Evolutionary conservation across 805 yeast genomes (phyloP).

Genomic region (Saccharomyces paradoxus): DNA sequence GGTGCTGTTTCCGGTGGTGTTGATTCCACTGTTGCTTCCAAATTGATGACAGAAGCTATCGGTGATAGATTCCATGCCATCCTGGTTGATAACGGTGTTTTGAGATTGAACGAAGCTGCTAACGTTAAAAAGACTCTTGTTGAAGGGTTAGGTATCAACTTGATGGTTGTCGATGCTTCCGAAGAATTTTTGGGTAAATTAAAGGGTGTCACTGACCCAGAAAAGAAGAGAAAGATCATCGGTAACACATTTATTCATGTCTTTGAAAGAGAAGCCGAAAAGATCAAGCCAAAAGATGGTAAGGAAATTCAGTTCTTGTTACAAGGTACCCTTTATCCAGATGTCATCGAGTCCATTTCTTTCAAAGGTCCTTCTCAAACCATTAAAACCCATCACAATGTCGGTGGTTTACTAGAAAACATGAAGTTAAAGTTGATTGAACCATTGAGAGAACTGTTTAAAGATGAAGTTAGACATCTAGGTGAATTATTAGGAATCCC

Average conservation of each 20-base stretch:
- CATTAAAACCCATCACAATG: slow-evolving; percentile 98
- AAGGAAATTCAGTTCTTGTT: slow-evolving; percentile 85
- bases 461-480: slow-evolving; percentile 95
- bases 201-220: slow-evolving; percentile 95
- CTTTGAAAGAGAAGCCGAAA: slow-evolving; percentile 91
- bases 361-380: slow-evolving; percentile 99
- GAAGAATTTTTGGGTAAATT: slow-evolving; percentile 81
- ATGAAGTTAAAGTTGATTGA: slow-evolving; percentile 98
- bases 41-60: slow-evolving; percentile 94
- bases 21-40: slow-evolving; percentile 98
- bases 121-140: slow-evolving; percentile 82
- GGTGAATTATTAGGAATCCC: slow-evolving; percentile 95
- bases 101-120: slow-evolving; percentile 89
- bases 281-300: slow-evolving; percentile 82
- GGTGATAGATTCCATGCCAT: slow-evolving; percentile 98
- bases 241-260: slow-evolving; percentile 97
- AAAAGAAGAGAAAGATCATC: slow-evolving; percentile 95
- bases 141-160: slow-evolving; percentile 88
- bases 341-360: slow-evolving; percentile 95
- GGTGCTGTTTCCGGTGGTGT: slow-evolving; percentile 99
- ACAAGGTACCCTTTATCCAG: slow-evolving; percentile 97
- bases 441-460: slow-evolving; percentile 96
- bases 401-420: slow-evolving; percentile 94
- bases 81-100: slow-evolving; percentile 94
- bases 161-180: slow-evolving; percentile 89